These are phyloP conservation scores for Pythium oligandrum DNA, from an alignment of 352 stramenopile species.

Conservation along the genomic window DNA sequence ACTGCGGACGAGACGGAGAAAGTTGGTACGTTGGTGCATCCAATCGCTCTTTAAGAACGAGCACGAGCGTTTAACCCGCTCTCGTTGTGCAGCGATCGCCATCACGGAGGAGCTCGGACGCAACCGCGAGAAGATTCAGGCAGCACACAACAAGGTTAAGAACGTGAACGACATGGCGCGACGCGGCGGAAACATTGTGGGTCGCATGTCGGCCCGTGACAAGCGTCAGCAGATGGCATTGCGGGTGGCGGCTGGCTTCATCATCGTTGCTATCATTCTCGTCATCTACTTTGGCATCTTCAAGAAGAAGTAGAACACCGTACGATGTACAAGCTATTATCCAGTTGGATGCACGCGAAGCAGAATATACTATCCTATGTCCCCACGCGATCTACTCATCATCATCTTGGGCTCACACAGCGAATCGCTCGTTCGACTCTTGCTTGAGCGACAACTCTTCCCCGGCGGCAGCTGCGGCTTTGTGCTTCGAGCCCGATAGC, in stretches of 20 bases:
- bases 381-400: no score
- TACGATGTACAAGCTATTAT: neutral
- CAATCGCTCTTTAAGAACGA: no score
- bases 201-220: constrained; percentile 81
- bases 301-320: constrained; percentile 29
- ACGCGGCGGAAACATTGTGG: constrained; percentile 75
- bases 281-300: constrained; percentile 89
- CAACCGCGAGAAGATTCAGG: constrained; percentile 84
- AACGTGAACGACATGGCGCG: constrained; percentile 82
- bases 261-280: constrained; percentile 76
- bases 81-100: constrained; percentile 35
- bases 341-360: neutral
- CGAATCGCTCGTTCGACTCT: constrained; percentile 60
- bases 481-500: neutral
- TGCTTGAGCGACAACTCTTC: constrained; percentile 48
- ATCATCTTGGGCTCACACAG: constrained; percentile 28
- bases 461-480: constrained; percentile 11
- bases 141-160: constrained; percentile 81
- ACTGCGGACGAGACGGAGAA: constrained; percentile 84
- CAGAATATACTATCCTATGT: neutral
- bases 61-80: no score
- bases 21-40: constrained; percentile 46
- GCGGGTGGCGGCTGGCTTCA: constrained; percentile 68
- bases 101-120: constrained; percentile 80
- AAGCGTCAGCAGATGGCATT: constrained; percentile 74